Conservation (phyloP, 768 basidiomycete genomes). For the Termitomyces eurrhizus region DNA sequence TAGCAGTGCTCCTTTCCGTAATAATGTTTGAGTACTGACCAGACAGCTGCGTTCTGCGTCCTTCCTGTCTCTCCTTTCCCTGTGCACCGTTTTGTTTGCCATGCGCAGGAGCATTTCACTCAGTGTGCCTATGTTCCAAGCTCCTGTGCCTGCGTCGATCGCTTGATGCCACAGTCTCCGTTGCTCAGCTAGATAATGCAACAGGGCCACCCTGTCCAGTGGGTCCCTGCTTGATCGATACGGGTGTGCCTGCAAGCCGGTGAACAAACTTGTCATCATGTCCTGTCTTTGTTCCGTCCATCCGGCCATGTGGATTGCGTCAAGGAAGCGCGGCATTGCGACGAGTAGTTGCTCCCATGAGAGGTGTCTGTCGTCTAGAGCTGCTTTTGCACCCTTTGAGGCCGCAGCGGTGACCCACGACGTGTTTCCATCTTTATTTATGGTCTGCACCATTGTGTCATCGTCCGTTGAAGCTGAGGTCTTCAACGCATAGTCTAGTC, state of each 20-base stretch:
- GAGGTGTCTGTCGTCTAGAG: neutral
- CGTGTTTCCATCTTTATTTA: neutral
- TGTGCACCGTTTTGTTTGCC: neutral
- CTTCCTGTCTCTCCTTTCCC: neutral
- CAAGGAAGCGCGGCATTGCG: neutral
- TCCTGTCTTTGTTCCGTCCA: neutral
- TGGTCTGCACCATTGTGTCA: neutral
- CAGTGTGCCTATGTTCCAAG: neutral
- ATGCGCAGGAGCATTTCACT: neutral
- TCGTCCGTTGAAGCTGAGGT: accelerated
- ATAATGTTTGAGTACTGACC: no score
- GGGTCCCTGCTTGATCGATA: neutral
- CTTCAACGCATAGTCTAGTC: neutral
- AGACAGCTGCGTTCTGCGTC: no score
- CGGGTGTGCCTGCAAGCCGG: neutral
- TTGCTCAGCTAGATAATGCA: neutral
- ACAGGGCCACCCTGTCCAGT: neutral
- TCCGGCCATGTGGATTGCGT: neutral
- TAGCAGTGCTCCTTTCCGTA: no score
- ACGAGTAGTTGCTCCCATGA: neutral
- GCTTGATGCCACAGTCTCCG: neutral
- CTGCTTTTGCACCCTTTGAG: neutral
- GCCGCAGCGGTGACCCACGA: neutral
- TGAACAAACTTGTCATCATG: neutral
- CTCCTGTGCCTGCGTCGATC: neutral